Evolutionary conservation across 2,329 filamentous ascomycete genomes (phyloP).

Genomic region (Zasmidium angulare): DNA sequence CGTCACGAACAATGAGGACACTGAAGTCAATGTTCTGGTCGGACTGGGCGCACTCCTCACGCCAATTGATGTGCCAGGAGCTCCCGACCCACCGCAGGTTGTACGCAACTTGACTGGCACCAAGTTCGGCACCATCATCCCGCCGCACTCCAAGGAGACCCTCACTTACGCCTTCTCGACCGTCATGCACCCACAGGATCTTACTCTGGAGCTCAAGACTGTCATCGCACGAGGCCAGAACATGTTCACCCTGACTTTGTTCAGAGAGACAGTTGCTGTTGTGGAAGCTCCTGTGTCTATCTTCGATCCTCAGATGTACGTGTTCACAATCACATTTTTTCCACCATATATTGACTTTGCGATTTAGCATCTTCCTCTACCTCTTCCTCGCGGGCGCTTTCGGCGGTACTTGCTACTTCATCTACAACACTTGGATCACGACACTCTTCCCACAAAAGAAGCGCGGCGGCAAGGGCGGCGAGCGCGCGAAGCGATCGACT

Average conservation of each 20-base stretch:
- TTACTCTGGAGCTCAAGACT: constrained; percentile 73
- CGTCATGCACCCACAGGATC: constrained; percentile 90
- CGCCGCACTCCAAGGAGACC: constrained; percentile 71
- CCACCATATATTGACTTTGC: constrained; percentile 4
- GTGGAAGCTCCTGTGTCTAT: constrained; percentile 90
- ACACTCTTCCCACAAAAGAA: constrained; percentile 87
- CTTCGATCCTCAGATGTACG: constrained; percentile 94
- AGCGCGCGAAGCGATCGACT: constrained; percentile 62
- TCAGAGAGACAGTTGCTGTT: constrained; percentile 78
- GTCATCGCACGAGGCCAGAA: constrained; percentile 68
- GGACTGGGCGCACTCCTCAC: constrained; percentile 72
- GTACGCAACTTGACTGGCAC: constrained; percentile 82
- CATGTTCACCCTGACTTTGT: constrained; percentile 75
- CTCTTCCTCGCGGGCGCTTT: constrained; percentile 80
- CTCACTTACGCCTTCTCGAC: constrained; percentile 82
- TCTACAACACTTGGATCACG: constrained; percentile 98
- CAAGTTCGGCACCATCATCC: constrained; percentile 71
- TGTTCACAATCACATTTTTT: constrained; percentile 14
- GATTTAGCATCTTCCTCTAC: constrained; percentile 88
- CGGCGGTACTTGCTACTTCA: constrained; percentile 82
- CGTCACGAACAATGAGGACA: constrained; percentile 79
- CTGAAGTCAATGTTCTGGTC: constrained; percentile 71
- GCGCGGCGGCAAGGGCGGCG: constrained; percentile 59
- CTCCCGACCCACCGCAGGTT: constrained; percentile 54
- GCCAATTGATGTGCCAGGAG: constrained; percentile 52